These are phyloP conservation scores for Aspergillus pseudoterreus DNA, from an alignment of 2,329 filamentous ascomycete species.

Conservation along the genomic window DNA sequence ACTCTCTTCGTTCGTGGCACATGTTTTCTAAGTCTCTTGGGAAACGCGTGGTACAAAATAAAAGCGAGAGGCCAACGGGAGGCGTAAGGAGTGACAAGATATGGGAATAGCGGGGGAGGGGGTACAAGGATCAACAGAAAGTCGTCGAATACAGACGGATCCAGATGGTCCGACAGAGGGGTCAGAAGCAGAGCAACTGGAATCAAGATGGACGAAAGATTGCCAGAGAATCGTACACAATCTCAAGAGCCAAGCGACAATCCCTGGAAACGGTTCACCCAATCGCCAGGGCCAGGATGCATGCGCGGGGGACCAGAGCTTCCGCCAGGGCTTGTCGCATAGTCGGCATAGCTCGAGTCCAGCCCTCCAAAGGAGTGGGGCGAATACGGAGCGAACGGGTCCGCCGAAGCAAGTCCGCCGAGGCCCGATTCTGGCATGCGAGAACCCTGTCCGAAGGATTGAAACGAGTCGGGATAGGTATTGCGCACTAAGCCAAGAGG, in stretches of 20 bases:
- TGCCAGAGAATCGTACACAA: not conserved
- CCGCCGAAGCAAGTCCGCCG: constrained; percentile 27
- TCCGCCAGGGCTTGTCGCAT: constrained; percentile 31
- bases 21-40: constrained; percentile 24
- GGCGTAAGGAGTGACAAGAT: constrained; percentile 3
- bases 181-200: not conserved
- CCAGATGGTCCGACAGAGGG: not conserved
- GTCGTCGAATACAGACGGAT: too few species aligned
- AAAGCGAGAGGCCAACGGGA: not conserved
- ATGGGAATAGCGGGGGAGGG: not conserved
- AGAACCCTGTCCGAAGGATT: constrained; percentile 28
- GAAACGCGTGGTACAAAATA: not conserved
- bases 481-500: constrained; percentile 29
- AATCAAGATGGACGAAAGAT: not conserved
- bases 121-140: too few species aligned
- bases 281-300: constrained; percentile 49
- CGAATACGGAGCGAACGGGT: constrained; percentile 34
- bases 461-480: constrained; percentile 36
- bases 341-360: constrained; percentile 32
- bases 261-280: constrained; percentile 64
- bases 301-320: constrained; percentile 28
- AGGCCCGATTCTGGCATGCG: constrained; percentile 31
- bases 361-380: constrained; percentile 36
- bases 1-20: constrained; percentile 22
- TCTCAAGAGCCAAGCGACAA: constrained; percentile 63